A percentile compares a stretch with the other conserved stretches of the same genome.
phyloP scores from a whole-genome alignment of 257 asterid species.

The Ilex aquifolium region DNA sequence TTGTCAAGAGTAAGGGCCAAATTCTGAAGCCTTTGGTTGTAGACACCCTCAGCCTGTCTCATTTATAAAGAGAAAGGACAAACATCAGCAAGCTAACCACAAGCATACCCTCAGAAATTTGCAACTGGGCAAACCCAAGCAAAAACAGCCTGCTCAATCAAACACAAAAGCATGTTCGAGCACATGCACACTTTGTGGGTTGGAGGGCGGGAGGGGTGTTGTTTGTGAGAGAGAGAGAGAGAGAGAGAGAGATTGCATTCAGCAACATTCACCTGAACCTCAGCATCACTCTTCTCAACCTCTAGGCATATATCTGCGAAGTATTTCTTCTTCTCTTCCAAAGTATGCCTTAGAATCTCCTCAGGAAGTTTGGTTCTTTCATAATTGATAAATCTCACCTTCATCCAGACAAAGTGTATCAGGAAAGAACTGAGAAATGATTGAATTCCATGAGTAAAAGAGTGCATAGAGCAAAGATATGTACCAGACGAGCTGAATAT shows the following conservation, averaged over 20 bases:
- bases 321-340: conserved; percentile 89
- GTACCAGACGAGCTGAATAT: conserved; percentile 86
- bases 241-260: background rate
- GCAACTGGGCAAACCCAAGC: conserved; percentile 1
- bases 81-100: background rate
- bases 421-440: conserved; percentile 6
- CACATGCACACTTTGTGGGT: background rate
- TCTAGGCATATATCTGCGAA: conserved; percentile 76
- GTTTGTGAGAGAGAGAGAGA: background rate
- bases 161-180: background rate
- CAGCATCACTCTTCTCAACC: conserved; percentile 90
- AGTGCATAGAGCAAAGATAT: conserved; percentile 15
- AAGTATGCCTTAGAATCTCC: conserved; percentile 77
- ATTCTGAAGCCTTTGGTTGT: conserved; percentile 94
- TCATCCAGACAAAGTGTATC: conserved; percentile 21
- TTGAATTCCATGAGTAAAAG: conserved; percentile 1
- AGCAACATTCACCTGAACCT: conserved; percentile 60
- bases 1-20: conserved; percentile 94
- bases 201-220: background rate
- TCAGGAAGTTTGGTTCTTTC: conserved; percentile 90
- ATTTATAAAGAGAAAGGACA: conserved; percentile 10
- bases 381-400: conserved; percentile 96
- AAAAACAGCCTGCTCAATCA: background rate
- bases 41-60: conserved; percentile 94
- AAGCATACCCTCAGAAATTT: background rate